Conservation (phyloP, 805 yeast genomes). For the Candida fluviatilis region DNA sequence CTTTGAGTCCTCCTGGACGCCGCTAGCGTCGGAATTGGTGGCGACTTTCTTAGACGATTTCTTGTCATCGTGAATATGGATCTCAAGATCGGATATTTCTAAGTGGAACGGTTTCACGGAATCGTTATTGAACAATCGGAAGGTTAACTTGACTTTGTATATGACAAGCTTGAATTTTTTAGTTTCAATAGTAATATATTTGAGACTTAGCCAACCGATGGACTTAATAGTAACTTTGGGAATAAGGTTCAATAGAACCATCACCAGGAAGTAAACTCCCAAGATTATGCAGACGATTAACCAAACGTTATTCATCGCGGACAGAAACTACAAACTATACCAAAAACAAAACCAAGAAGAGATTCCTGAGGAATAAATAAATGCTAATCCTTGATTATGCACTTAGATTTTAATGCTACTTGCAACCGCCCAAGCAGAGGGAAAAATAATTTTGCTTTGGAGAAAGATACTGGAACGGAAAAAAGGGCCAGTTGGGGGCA, state of each 20-base stretch:
- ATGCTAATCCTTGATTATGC: constrained; percentile 2
- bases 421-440: background rate
- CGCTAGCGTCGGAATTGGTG: background rate
- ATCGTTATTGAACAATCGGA: constrained; percentile 19
- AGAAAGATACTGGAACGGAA: too few species aligned
- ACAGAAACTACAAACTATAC: background rate
- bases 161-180: constrained; percentile 13
- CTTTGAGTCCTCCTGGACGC: constrained; percentile 2
- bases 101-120: constrained; percentile 24
- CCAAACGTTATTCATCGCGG: background rate
- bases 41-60: background rate
- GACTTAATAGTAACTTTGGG: constrained; percentile 24
- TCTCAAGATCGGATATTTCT: constrained; percentile 19
- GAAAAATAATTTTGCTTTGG: too few species aligned
- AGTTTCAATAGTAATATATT: constrained; percentile 19
- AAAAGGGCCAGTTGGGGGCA: too few species aligned
- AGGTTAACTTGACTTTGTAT: constrained; percentile 14
- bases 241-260: constrained; percentile 19
- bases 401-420: background rate
- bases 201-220: constrained; percentile 27
- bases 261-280: constrained; percentile 14
- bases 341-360: background rate
- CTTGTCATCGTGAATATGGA: constrained; percentile 4
- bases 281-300: background rate
- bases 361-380: too few species aligned